Conservation (phyloP, 257 asterid species). For the Marsdenia floribunda region DNA sequence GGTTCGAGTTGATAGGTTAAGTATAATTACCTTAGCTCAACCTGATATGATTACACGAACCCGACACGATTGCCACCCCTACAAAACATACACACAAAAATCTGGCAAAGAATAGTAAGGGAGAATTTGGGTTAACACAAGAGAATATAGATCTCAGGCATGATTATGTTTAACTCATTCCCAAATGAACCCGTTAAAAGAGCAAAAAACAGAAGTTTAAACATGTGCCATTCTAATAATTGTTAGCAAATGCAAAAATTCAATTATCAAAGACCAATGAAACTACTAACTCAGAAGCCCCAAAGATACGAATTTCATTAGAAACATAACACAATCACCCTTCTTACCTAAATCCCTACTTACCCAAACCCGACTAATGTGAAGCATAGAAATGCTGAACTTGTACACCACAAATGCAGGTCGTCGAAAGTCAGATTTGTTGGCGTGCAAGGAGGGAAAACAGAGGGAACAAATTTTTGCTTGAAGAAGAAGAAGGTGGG, state of each 20-base stretch:
- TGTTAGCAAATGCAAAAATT: slow-evolving; percentile 29
- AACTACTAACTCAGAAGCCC: slow-evolving; percentile 20
- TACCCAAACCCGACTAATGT: too few species aligned
- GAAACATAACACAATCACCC: slow-evolving; percentile 21
- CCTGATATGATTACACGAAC: too few species aligned
- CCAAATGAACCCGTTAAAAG: slow-evolving; percentile 19
- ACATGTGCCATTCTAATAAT: not conserved
- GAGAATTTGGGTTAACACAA: slow-evolving; percentile 15
- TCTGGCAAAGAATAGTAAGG: slow-evolving; percentile 12
- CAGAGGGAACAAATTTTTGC: too few species aligned
- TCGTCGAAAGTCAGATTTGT: too few species aligned
- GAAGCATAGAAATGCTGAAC: too few species aligned
- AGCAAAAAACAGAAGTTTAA: slow-evolving; percentile 12
- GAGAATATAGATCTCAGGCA: slow-evolving; percentile 19
- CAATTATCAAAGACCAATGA: slow-evolving; percentile 22
- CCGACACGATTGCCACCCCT: too few species aligned
- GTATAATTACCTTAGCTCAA: too few species aligned
- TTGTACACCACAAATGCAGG: too few species aligned
- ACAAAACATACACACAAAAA: not conserved
- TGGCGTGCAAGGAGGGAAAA: too few species aligned
- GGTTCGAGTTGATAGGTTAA: too few species aligned
- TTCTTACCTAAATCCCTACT: too few species aligned
- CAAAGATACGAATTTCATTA: slow-evolving; percentile 18
- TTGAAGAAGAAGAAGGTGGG: too few species aligned
- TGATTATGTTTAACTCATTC: slow-evolving; percentile 28